A percentile compares a stretch with the other conserved stretches of the same genome.
Evolutionary conservation across 2,329 filamentous ascomycete species (phyloP).

Genomic region (Hypoxylon sp.): DNA sequence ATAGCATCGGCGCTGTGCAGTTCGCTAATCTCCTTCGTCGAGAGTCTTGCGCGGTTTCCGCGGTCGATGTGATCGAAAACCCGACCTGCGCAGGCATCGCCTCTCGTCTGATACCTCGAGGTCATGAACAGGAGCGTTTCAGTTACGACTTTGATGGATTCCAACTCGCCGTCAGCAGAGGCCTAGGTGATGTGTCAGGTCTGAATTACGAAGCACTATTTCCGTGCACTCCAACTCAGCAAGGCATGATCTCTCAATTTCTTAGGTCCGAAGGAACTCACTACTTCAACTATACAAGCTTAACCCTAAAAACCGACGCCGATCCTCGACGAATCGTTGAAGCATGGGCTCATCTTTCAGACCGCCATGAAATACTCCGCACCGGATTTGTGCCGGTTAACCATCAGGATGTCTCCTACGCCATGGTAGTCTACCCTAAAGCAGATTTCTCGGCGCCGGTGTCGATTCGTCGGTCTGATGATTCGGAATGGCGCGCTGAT

Average conservation of each 20-base stretch:
- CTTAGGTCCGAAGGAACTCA: conserved; percentile 74
- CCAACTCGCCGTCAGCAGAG: conserved; percentile 49
- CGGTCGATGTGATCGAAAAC: conserved; percentile 81
- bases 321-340: conserved; percentile 60
- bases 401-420: conserved; percentile 74
- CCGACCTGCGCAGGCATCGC: conserved; percentile 61
- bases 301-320: conserved; percentile 62
- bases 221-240: conserved; percentile 85
- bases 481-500: conserved; percentile 58
- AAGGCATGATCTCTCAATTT: conserved; percentile 84
- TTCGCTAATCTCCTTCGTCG: conserved; percentile 78
- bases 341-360: conserved; percentile 72
- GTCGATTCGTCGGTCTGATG: conserved; percentile 33
- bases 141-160: conserved; percentile 62
- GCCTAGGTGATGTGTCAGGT: conserved; percentile 50
- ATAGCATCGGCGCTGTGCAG: conserved; percentile 90
- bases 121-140: background rate
- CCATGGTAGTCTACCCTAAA: conserved; percentile 76
- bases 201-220: conserved; percentile 70
- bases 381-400: conserved; percentile 79
- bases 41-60: conserved; percentile 70
- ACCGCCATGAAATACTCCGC: conserved; percentile 78
- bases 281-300: conserved; percentile 82
- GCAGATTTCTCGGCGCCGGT: conserved; percentile 41
- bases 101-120: conserved; percentile 20